A percentile compares a stretch with the other conserved stretches of the same genome.
phyloP scores from a whole-genome alignment of 108 stramenopile genomes.

The Skeletonema menzelii region DNA sequence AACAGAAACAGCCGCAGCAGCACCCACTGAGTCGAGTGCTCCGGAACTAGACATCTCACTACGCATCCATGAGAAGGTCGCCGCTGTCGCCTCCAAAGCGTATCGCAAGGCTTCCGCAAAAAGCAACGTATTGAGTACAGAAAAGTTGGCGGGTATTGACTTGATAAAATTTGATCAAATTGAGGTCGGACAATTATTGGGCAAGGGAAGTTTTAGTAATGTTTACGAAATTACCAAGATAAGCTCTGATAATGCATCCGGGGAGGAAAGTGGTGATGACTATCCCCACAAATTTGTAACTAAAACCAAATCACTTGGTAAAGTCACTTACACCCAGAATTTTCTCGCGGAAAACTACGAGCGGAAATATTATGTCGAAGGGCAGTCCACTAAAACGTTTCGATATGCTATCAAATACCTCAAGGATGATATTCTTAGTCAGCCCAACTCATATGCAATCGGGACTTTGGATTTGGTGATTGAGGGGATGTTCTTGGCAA shows the following conservation, averaged over 20 bases:
- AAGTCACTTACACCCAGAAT: background rate
- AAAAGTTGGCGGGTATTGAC: slow-evolving; percentile 19
- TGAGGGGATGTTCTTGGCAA: slow-evolving; percentile 73
- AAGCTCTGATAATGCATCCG: background rate
- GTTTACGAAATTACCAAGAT: slow-evolving; percentile 54
- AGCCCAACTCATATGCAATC: slow-evolving; percentile 56
- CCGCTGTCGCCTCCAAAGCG: slow-evolving; percentile 20
- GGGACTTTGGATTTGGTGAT: slow-evolving; percentile 74
- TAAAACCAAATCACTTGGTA: no score
- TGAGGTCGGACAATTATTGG: slow-evolving; percentile 45
- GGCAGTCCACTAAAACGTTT: slow-evolving; percentile 12
- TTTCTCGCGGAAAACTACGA: background rate
- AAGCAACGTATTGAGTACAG: slow-evolving; percentile 14
- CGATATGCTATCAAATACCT: slow-evolving; percentile 64
- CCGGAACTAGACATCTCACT: slow-evolving; percentile 13
- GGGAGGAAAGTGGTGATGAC: background rate
- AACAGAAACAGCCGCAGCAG: background rate
- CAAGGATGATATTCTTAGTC: slow-evolving; percentile 49
- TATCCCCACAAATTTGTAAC: background rate
- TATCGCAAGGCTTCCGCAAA: slow-evolving; percentile 18
- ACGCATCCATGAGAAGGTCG: slow-evolving; percentile 6
- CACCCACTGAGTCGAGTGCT: background rate
- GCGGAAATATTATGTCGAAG: slow-evolving; percentile 1
- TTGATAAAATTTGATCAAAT: slow-evolving; percentile 22
- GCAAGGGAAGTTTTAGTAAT: slow-evolving; percentile 65